Conservation (phyloP, 306 rosid species). For the Urtica urens region DNA sequence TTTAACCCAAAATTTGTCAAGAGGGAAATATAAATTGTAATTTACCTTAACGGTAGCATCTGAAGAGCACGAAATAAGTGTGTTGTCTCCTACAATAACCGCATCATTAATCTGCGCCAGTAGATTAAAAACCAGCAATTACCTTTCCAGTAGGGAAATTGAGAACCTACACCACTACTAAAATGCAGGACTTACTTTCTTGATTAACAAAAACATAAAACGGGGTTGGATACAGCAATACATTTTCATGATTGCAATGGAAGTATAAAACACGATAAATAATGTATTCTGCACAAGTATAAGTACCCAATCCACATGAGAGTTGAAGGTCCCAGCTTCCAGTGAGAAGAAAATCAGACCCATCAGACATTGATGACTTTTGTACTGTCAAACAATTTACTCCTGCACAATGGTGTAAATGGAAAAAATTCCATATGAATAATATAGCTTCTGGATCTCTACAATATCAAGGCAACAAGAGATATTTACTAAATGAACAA, state of each 20-base stretch:
- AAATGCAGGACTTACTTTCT: too few relatives aligned
- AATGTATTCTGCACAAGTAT: too few relatives aligned
- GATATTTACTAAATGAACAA: too few relatives aligned
- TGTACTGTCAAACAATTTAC: conserved; percentile 72
- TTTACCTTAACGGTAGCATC: conserved; percentile 91
- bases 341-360: conserved; percentile 64
- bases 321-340: conserved; percentile 99
- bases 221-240: too few relatives aligned
- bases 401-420: conserved; percentile 88
- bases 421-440: conserved; percentile 20
- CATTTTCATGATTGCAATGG: too few relatives aligned
- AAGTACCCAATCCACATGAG: conserved; percentile 99
- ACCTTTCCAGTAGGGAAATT: too few relatives aligned
- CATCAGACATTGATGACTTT: conserved; percentile 44
- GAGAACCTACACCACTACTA: too few relatives aligned
- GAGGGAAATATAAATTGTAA: too few relatives aligned
- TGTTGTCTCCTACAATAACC: conserved; percentile 75
- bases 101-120: conserved; percentile 83
- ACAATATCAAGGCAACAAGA: conserved; percentile 1
- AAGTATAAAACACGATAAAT: too few relatives aligned
- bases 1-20: too few relatives aligned
- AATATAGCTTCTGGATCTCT: conserved; percentile 4
- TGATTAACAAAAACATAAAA: too few relatives aligned
- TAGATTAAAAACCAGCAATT: too few relatives aligned
- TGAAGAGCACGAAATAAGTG: conserved; percentile 95